These are phyloP conservation scores for Epichloe hybrida DNA, from an alignment of 2,329 filamentous ascomycete species.

Conservation along the genomic window DNA sequence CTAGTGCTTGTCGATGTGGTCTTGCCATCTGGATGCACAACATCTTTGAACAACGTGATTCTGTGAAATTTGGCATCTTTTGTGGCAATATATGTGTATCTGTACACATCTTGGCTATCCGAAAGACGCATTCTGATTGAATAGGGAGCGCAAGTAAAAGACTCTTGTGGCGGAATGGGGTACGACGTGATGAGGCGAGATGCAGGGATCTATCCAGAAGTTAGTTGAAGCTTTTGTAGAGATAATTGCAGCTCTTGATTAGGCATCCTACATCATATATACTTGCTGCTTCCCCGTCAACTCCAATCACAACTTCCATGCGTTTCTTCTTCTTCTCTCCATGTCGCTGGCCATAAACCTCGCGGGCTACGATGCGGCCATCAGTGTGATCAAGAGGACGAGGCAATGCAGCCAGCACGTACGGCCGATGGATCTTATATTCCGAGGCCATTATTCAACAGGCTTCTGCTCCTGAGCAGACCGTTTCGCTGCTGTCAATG, in stretches of 20 bases:
- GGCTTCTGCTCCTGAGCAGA: not conserved
- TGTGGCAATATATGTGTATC: constrained; percentile 50
- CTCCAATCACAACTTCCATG: constrained; percentile 48
- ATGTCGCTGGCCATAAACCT: constrained; percentile 46
- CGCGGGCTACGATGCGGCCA: constrained; percentile 41
- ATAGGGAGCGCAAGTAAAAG: constrained; percentile 47
- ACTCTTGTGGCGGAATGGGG: constrained; percentile 50
- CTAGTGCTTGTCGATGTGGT: constrained; percentile 37
- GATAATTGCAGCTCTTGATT: not conserved
- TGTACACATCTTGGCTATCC: constrained; percentile 33
- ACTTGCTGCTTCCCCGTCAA: constrained; percentile 52
- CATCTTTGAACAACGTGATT: constrained; percentile 47
- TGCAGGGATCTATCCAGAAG: constrained; percentile 36
- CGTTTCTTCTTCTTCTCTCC: constrained; percentile 48
- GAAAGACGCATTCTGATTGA: constrained; percentile 41
- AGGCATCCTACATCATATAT: constrained; percentile 45
- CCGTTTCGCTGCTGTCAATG: not conserved
- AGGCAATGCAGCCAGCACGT: constrained; percentile 46
- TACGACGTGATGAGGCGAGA: constrained; percentile 52
- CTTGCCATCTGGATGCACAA: constrained; percentile 35
- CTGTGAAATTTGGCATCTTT: constrained; percentile 32
- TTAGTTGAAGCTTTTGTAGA: not conserved
- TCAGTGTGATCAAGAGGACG: constrained; percentile 39
- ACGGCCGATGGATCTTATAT: constrained; percentile 51
- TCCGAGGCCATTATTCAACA: constrained; percentile 37